Conservation (phyloP, 192 early-diverging fungal species). For the Coemansia sp. region DNA sequence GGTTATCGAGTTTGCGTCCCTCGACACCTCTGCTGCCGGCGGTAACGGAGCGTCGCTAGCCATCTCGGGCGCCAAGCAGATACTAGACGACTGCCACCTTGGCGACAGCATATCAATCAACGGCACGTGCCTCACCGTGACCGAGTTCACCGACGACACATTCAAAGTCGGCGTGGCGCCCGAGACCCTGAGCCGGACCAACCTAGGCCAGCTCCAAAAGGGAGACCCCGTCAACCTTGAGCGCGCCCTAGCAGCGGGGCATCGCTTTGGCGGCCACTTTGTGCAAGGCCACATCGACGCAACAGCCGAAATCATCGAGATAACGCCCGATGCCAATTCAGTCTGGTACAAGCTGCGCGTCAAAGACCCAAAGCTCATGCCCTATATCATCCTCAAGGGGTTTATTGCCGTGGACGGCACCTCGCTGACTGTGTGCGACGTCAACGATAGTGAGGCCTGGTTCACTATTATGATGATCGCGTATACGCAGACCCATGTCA, state of each 20-base stretch:
- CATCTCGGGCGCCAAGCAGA: constrained; percentile 63
- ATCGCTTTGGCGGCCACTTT: constrained; percentile 95
- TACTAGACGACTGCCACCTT: constrained; percentile 81
- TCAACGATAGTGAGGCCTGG: constrained; percentile 67
- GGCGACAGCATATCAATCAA: constrained; percentile 95
- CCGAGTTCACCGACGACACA: constrained; percentile 73
- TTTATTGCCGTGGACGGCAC: constrained; percentile 93
- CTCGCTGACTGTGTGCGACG: constrained; percentile 89
- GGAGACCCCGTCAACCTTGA: constrained; percentile 90
- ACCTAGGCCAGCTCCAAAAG: constrained; percentile 72
- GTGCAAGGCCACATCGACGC: constrained; percentile 96
- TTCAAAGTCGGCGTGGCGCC: constrained; percentile 95
- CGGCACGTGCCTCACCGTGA: constrained; percentile 96
- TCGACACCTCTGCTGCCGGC: constrained; percentile 75
- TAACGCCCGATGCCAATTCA: constrained; percentile 87
- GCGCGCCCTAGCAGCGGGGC: constrained; percentile 81
- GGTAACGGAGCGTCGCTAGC: constrained; percentile 86
- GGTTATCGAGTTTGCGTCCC: constrained; percentile 61
- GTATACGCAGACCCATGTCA: constrained; percentile 82
- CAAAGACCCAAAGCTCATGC: constrained; percentile 59
- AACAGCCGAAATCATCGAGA: constrained; percentile 70
- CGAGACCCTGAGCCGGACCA: constrained; percentile 91
- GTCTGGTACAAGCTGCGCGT: constrained; percentile 71
- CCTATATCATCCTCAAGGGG: constrained; percentile 92
- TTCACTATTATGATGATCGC: constrained; percentile 97